These are phyloP conservation scores for Pholiota microspora DNA, from an alignment of 768 basidiomycete species.

Conservation along the genomic window DNA sequence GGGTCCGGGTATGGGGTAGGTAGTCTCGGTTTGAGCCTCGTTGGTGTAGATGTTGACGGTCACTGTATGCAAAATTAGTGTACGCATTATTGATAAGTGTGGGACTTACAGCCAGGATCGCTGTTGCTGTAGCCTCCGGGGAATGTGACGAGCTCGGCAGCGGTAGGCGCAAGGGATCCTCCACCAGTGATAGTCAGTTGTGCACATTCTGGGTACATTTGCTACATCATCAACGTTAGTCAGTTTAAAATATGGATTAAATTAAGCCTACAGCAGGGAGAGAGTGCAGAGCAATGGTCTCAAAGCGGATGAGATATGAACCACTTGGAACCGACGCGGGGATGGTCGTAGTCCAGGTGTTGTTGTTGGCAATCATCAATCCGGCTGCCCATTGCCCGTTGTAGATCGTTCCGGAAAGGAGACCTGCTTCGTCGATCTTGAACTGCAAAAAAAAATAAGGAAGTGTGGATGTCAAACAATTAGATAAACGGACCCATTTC, in stretches of 20 bases:
- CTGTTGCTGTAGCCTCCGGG: slow-evolving; percentile 43
- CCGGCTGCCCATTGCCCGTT: slow-evolving; percentile 41
- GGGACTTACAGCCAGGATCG: slow-evolving; percentile 41
- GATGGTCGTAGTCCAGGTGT: slow-evolving; percentile 45
- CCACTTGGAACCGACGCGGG: slow-evolving; percentile 41
- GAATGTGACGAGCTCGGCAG: slow-evolving; percentile 45
- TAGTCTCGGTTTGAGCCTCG: slow-evolving; percentile 35
- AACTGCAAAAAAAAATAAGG: slow-evolving; percentile 26
- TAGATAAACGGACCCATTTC: slow-evolving; percentile 35
- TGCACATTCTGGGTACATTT: slow-evolving; percentile 69
- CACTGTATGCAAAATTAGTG: slow-evolving; percentile 27
- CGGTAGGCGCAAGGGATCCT: slow-evolving; percentile 36
- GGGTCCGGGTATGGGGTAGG: slow-evolving; percentile 43
- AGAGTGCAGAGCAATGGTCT: slow-evolving; percentile 48
- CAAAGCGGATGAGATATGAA: slow-evolving; percentile 46
- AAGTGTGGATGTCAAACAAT: not conserved
- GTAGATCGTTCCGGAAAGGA: slow-evolving; percentile 40
- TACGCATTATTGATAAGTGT: not conserved
- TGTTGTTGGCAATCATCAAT: slow-evolving; percentile 43
- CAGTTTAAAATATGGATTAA: not conserved
- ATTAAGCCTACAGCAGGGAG: slow-evolving; percentile 44
- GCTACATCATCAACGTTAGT: slow-evolving; percentile 27
- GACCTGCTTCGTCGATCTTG: slow-evolving; percentile 46
- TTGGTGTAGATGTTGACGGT: slow-evolving; percentile 39
- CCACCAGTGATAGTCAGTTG: slow-evolving; percentile 42